phyloP scores from a whole-genome alignment of 495 filamentous ascomycete species.

The Penicillium chermesinum region DNA sequence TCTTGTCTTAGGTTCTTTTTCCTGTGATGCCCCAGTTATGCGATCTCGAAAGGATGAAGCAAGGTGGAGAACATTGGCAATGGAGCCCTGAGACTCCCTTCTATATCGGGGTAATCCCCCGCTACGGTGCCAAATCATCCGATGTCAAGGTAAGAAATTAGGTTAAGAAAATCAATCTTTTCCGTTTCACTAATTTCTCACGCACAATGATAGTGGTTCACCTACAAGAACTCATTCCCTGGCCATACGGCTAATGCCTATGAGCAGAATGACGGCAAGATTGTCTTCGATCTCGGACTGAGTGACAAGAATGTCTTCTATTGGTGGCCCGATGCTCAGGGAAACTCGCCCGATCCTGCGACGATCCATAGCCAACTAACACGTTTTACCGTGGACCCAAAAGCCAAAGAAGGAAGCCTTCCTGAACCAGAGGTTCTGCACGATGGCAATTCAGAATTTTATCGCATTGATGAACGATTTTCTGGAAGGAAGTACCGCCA shows the following conservation, averaged over 20 bases:
- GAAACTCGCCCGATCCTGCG: slow-evolving; percentile 17
- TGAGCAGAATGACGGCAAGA: slow-evolving; percentile 42
- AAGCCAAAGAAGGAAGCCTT: slow-evolving; percentile 11
- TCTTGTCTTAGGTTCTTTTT: slow-evolving; percentile 43
- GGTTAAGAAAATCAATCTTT: too few relatives aligned
- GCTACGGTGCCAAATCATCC: slow-evolving; percentile 40
- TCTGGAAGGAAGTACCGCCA: slow-evolving; percentile 47
- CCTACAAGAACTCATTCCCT: slow-evolving; percentile 32
- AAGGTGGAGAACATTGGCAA: slow-evolving; percentile 51
- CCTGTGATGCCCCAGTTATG: slow-evolving; percentile 48
- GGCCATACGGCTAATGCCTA: slow-evolving; percentile 49
- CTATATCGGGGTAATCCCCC: slow-evolving; percentile 46
- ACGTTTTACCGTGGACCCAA: slow-evolving; percentile 13
- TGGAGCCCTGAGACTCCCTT: slow-evolving; percentile 51
- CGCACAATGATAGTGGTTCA: slow-evolving; percentile 10
- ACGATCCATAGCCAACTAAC: slow-evolving; percentile 25
- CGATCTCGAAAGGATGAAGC: slow-evolving; percentile 47
- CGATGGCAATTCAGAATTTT: slow-evolving; percentile 51
- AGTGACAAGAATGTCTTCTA: slow-evolving; percentile 54
- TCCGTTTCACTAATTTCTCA: background rate
- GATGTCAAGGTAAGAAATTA: slow-evolving; percentile 45
- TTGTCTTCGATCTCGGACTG: slow-evolving; percentile 51
- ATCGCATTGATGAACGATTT: slow-evolving; percentile 54
- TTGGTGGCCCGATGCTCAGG: slow-evolving; percentile 47
- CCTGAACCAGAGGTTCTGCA: slow-evolving; percentile 30